Conservation (phyloP, 257 asterid species). For the Scutellaria galericulata region DNA sequence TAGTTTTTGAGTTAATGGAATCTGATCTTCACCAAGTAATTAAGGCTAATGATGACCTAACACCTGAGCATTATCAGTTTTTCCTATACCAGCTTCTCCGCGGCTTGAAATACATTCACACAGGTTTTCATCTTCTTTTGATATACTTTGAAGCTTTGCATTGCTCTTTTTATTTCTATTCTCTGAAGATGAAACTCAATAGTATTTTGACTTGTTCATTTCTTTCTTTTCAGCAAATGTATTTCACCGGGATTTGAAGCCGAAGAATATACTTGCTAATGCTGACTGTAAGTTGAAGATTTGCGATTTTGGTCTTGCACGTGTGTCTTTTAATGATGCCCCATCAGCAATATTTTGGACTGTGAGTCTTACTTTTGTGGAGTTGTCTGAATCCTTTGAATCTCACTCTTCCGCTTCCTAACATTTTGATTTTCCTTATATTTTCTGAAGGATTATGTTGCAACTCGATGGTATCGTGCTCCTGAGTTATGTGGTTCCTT, state of each 20-base stretch:
- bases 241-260: constrained; percentile 93
- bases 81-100: constrained; percentile 94
- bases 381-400: constrained; percentile 23
- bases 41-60: constrained; percentile 89
- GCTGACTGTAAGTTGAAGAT: constrained; percentile 98
- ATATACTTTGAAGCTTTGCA: constrained; percentile 1
- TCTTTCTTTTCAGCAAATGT: constrained; percentile 69
- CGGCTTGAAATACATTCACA: constrained; percentile 83
- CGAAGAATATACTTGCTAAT: constrained; percentile 93
- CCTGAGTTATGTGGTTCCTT: constrained; percentile 98
- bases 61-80: constrained; percentile 92
- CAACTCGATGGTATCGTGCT: constrained; percentile 98
- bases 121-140: constrained; percentile 54
- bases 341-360: constrained; percentile 99
- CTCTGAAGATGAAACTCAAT: constrained; percentile 4
- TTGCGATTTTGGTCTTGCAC: constrained; percentile 97
- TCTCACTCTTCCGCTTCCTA: constrained; percentile 24
- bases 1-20: constrained; percentile 94
- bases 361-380: constrained; percentile 48
- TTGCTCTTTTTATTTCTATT: constrained; percentile 3
- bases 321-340: constrained; percentile 94
- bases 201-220: constrained; percentile 28
- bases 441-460: constrained; percentile 86
- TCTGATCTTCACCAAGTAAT: constrained; percentile 99
- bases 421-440: constrained; percentile 33